Evolutionary conservation across 768 basidiomycete genomes (phyloP).

Genomic region (Imleria badia): DNA sequence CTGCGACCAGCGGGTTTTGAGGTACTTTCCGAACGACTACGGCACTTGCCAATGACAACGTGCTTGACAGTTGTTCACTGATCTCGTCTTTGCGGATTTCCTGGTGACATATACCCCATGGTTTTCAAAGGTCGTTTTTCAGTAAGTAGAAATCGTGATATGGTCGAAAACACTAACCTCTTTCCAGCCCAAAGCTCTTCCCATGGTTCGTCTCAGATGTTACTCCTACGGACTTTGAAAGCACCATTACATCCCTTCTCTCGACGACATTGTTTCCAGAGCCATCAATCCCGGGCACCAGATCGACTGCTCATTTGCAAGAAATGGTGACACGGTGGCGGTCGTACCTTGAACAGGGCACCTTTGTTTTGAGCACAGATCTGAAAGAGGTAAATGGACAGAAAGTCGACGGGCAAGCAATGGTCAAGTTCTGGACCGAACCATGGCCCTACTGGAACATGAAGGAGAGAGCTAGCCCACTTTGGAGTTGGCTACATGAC

Average conservation of each 20-base stretch:
- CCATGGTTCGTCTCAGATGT: slow-evolving; percentile 99
- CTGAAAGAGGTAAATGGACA: slow-evolving; percentile 26
- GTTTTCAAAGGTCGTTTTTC: slow-evolving; percentile 81
- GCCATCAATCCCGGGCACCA: slow-evolving; percentile 22
- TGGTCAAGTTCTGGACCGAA: slow-evolving; percentile 67
- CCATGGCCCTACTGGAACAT: slow-evolving; percentile 79
- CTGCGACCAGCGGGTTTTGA: slow-evolving; percentile 78
- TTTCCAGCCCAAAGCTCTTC: slow-evolving; percentile 79
- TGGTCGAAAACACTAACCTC: slow-evolving; percentile 9
- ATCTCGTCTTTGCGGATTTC: slow-evolving; percentile 91
- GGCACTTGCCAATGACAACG: not conserved
- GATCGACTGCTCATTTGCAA: slow-evolving; percentile 44
- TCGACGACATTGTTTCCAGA: slow-evolving; percentile 56
- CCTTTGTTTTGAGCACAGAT: slow-evolving; percentile 61
- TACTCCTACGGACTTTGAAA: slow-evolving; percentile 78
- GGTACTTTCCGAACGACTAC: slow-evolving; percentile 38
- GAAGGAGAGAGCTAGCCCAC: slow-evolving; percentile 46
- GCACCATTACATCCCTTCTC: slow-evolving; percentile 56
- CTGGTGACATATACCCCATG: slow-evolving; percentile 86
- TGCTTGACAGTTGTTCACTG: slow-evolving; percentile 77
- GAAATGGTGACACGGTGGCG: slow-evolving; percentile 72
- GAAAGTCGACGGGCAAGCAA: slow-evolving; percentile 25
- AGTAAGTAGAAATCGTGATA: slow-evolving; percentile 51
- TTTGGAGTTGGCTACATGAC: slow-evolving; percentile 50
- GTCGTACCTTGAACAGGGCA: slow-evolving; percentile 62